Base-by-base conservation (phyloP, 2,329 filamentous ascomycete genomes). In the Chalara sp. region DNA sequence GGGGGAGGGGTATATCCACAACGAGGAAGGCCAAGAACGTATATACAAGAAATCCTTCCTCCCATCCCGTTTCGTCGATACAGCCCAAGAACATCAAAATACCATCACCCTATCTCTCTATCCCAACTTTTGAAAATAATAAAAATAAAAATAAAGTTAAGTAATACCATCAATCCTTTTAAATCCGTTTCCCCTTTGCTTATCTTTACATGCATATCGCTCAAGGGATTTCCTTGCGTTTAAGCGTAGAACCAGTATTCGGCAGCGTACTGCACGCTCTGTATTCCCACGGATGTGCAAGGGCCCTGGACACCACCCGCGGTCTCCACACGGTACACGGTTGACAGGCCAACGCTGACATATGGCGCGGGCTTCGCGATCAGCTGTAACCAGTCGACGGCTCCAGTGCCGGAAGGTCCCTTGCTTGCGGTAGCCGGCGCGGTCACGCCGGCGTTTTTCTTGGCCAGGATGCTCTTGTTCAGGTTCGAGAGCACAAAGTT, bases 321-420 rank as follows among this genome's bases (percentile, higher is more conserved):
- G 4, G 64, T 65, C 31, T 53, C 58, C n/a, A 66, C 57, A 31
- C 64, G 50, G 42, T 65, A 66, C 6, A 60, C 64, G 30, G 53
- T 21, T 2, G 32, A 13, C 3, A 62, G 31, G 5, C 62, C 61
- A 13, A 56, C 49, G 30, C 55, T 61, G 2, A 41, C 43, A 46
- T 60, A 11, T 11, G 13, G 60, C 3, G 37, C 31, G 1, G 48
- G 37, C 50, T 63, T 63, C n/a, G 56, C 51, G n/a, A 46, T 39
- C 47, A 66, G 51, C 7, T 56, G 46, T 41, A 65, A 45, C 64
- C 64, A 66, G 11, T 59, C 58, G 4, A 66, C 64, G 0, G 64
- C 63, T 2, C 60, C 61, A 6, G 58, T 61, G 12, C 54, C 51
- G 1, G 13, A 40, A 12, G 62, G 61, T 13, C 64, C 64, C 6